These are phyloP conservation scores for Trametes punicea DNA, from an alignment of 768 basidiomycete species.

Conservation along the genomic window DNA sequence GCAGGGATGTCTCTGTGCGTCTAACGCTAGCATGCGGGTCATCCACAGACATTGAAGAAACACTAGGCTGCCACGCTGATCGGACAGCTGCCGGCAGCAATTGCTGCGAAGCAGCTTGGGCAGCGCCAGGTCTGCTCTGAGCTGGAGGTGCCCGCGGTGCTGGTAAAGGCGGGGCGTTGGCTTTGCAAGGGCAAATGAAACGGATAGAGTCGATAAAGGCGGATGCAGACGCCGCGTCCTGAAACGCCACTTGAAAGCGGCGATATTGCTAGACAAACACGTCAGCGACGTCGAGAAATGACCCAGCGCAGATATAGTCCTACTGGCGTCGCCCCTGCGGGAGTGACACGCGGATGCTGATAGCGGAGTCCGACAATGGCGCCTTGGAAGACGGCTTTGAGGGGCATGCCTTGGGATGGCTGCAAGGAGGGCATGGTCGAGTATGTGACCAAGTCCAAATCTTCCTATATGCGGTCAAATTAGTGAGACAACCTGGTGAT, in stretches of 20 bases:
- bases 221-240: conserved; percentile 42
- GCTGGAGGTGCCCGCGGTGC: background rate
- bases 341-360: conserved; percentile 44
- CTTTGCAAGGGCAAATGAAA: conserved; percentile 72
- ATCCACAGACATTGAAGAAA: background rate
- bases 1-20: background rate
- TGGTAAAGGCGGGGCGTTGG: conserved; percentile 38
- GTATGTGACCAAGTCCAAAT: conserved; percentile 69
- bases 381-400: conserved; percentile 79
- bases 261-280: conserved; percentile 52
- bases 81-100: too few species aligned
- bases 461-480: conserved; percentile 54
- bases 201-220: conserved; percentile 63
- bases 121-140: background rate
- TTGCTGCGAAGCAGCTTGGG: background rate
- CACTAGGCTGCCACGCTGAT: background rate
- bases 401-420: conserved; percentile 55
- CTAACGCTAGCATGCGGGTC: background rate
- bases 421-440: conserved; percentile 42
- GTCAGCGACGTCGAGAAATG: conserved; percentile 3
- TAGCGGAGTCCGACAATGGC: conserved; percentile 74
- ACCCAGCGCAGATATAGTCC: too few species aligned
- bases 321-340: conserved; percentile 32
- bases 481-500: too few species aligned
- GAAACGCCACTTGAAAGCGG: conserved; percentile 74